These are phyloP conservation scores for Termitomyces sp. DNA, from an alignment of 1,284 basidiomycete species.

Conservation along the genomic window DNA sequence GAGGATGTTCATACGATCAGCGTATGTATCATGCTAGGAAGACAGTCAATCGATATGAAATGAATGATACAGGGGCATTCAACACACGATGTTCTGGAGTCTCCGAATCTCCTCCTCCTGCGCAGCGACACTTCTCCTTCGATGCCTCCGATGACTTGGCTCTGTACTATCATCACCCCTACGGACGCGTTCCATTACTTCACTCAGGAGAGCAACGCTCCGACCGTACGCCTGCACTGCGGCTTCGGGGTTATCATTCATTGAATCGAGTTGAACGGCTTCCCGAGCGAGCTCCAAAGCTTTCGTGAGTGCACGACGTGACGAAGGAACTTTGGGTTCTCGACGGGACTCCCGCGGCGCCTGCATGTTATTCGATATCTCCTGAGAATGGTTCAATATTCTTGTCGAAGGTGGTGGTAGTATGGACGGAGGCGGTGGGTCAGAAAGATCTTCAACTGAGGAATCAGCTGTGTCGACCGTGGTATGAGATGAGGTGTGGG, in stretches of 20 bases:
- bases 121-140: slow-evolving; percentile 73
- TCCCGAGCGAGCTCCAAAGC: slow-evolving; percentile 80
- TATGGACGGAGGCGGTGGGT: slow-evolving; percentile 51
- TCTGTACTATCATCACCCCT: slow-evolving; percentile 75
- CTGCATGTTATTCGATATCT: slow-evolving; percentile 36
- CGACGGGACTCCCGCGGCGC: slow-evolving; percentile 38
- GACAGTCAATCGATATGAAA: slow-evolving; percentile 12
- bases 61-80: slow-evolving; percentile 1
- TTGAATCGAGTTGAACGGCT: slow-evolving; percentile 75
- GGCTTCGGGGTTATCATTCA: slow-evolving; percentile 75
- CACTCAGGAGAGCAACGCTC: slow-evolving; percentile 75
- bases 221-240: slow-evolving; percentile 77
- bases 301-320: slow-evolving; percentile 69
- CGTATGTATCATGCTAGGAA: slow-evolving; percentile 78
- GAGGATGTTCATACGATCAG: slow-evolving; percentile 83
- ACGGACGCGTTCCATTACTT: slow-evolving; percentile 82
- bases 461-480: slow-evolving; percentile 27
- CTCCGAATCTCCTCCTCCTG: slow-evolving; percentile 80
- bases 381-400: slow-evolving; percentile 28
- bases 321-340: slow-evolving; percentile 53
- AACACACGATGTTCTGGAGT: slow-evolving; percentile 75
- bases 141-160: slow-evolving; percentile 40
- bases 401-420: slow-evolving; percentile 37
- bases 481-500: slow-evolving; percentile 39
- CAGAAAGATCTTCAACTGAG: slow-evolving; percentile 49